Base-by-base conservation (phyloP, 768 basidiomycete species). In the Kwoniella shandongensis region DNA sequence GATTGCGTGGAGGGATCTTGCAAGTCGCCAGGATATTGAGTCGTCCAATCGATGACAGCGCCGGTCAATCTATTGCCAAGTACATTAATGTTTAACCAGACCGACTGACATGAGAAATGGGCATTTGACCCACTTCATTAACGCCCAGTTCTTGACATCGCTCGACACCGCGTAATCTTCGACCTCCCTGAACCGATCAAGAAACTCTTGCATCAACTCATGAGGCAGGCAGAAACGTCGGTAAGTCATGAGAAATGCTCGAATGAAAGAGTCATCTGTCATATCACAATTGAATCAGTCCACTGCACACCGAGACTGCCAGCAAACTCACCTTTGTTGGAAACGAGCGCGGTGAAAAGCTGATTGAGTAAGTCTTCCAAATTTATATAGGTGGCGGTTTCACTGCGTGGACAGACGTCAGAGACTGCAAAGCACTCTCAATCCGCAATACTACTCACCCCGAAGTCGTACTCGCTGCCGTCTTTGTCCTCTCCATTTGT, bases 11-110 rank as follows among this genome's bases (percentile, higher is more conserved):
- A 36, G 1, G 45, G 27, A 42, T 60, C 51, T 8, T 58, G 54
- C 13, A 76, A 55, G 45, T 76, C 75, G 2, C 75, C 75, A 2
- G 75, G 75, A 55, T 76, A 74, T 11, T 54, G 45, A 7, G 52
- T 50, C 6, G 69, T 61, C 75, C 75, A 76, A 23, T 74, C 68
- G 11, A 70, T 55, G 15, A 72, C 48, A 3, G 63, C 70, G 4
- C 70, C 68, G 4, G 54, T 62, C 32, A 72, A 17, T 32, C 70
- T 72, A 44, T 3, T 18, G 27, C 22, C 8, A n/a, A n/a, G n/a
- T n/a, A n/a, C n/a, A n/a, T n/a, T 35, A 12, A 17, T 23, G 7
- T 12, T 41, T 51, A 26, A 32, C 36, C 44, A 36, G 44, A 13
- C 20, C 22, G 15, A 7, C 23, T 23, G 22, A 40, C 13, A 26